Percentiles rank a stretch among this genome's conserved stretches.
Evolutionary conservation across 176 grass and related monocot genomes (phyloP).

Genomic region (Puya raimondii): DNA sequence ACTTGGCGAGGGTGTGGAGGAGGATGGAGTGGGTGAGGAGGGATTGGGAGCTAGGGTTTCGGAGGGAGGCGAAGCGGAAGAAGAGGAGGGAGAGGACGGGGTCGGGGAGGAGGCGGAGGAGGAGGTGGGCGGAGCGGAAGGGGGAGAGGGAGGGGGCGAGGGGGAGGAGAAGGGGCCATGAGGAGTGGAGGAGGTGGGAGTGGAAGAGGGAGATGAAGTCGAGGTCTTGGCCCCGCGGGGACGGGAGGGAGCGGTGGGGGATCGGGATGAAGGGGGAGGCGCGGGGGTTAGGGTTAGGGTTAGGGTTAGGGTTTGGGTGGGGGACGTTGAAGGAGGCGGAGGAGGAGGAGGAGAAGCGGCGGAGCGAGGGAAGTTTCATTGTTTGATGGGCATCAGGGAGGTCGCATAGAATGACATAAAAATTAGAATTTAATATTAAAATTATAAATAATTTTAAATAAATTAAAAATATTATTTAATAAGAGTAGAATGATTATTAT

Average conservation of each 20-base stretch:
- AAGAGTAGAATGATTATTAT: too few relatives aligned
- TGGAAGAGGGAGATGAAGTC: conserved; percentile 45
- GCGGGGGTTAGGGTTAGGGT: neutral
- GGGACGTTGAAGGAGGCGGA: neutral
- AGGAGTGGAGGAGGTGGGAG: conserved; percentile 36
- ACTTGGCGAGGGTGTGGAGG: conserved; percentile 26
- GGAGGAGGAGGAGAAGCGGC: conserved; percentile 9
- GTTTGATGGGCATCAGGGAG: too few relatives aligned
- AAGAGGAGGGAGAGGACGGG: conserved; percentile 27
- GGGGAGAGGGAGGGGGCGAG: conserved; percentile 5
- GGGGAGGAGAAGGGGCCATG: conserved; percentile 13
- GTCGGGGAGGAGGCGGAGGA: conserved; percentile 10
- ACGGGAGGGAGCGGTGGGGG: conserved; percentile 50
- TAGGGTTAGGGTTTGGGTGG: neutral
- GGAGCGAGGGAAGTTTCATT: neutral
- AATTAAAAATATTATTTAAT: too few relatives aligned
- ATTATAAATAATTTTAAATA: too few relatives aligned
- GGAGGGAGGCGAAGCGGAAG: conserved; percentile 17
- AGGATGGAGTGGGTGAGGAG: conserved; percentile 33
- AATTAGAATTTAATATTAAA: too few relatives aligned
- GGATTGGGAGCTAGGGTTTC: conserved; percentile 24
- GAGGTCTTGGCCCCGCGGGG: conserved; percentile 45
- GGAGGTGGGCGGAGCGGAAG: conserved; percentile 34
- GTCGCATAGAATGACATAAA: too few relatives aligned
- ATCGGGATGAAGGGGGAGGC: conserved; percentile 32